Evolutionary conservation across 2,329 filamentous ascomycete genomes (phyloP).

Genomic region (Penicillium sp.): DNA sequence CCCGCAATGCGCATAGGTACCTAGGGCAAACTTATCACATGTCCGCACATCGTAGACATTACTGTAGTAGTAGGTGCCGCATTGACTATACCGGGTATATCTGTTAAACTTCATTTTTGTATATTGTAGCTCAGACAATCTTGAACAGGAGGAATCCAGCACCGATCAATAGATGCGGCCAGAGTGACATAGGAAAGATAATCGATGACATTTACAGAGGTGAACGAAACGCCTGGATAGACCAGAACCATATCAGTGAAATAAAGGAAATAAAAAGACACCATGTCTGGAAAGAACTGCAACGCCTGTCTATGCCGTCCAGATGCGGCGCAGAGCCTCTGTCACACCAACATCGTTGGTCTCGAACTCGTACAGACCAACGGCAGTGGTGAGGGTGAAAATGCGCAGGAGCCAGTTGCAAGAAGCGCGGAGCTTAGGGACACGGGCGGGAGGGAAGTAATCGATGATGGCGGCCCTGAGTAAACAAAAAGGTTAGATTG

Average conservation of each 20-base stretch:
- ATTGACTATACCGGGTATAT: not conserved
- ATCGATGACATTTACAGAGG: slow-evolving; percentile 35
- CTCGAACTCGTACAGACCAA: slow-evolving; percentile 97
- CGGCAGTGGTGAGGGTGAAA: slow-evolving; percentile 73
- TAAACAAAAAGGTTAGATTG: slow-evolving; percentile 13
- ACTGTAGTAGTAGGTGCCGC: too few species aligned
- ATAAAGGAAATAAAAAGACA: slow-evolving; percentile 25
- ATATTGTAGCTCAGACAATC: slow-evolving; percentile 22
- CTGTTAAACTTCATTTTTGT: slow-evolving; percentile 12
- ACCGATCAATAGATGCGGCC: slow-evolving; percentile 15
- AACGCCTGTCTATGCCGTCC: slow-evolving; percentile 61
- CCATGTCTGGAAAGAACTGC: slow-evolving; percentile 8
- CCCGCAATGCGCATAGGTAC: too few species aligned
- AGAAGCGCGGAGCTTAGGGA: slow-evolving; percentile 64
- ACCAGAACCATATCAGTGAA: slow-evolving; percentile 25
- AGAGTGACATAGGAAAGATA: slow-evolving; percentile 24
- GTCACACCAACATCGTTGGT: slow-evolving; percentile 96
- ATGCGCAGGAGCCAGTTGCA: slow-evolving; percentile 74
- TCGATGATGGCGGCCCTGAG: slow-evolving; percentile 73
- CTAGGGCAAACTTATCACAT: too few species aligned
- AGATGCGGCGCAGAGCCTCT: slow-evolving; percentile 81
- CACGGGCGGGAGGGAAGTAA: slow-evolving; percentile 73
- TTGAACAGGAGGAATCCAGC: slow-evolving; percentile 17
- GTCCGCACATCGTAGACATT: too few species aligned
- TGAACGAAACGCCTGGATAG: slow-evolving; percentile 31